These are phyloP conservation scores for Thelephora terrestris DNA, from an alignment of 1,284 basidiomycete species.

Conservation along the genomic window DNA sequence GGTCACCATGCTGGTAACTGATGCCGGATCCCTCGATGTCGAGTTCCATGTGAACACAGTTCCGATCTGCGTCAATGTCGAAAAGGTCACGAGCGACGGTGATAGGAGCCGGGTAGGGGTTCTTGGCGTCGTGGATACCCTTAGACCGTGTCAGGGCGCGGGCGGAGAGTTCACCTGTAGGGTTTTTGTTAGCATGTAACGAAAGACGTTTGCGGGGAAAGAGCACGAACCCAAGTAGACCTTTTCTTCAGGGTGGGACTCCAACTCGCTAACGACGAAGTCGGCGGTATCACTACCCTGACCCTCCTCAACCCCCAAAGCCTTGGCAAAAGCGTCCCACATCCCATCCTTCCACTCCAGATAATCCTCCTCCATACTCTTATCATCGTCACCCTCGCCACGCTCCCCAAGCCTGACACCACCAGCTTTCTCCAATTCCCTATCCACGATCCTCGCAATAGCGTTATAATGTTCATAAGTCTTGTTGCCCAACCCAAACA, in stretches of 20 bases:
- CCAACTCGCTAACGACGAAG: conserved; percentile 83
- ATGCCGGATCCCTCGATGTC: conserved; percentile 93
- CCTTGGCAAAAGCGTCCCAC: conserved; percentile 82
- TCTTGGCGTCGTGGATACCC: conserved; percentile 94
- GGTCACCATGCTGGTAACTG: conserved; percentile 98
- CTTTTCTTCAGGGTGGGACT: conserved; percentile 68
- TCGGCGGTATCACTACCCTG: conserved; percentile 93
- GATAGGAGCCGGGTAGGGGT: conserved; percentile 89
- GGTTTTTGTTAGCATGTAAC: not conserved
- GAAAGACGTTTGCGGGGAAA: conserved; percentile 1
- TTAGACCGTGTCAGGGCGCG: conserved; percentile 85
- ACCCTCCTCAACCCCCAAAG: conserved; percentile 89
- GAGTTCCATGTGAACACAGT: conserved; percentile 94
- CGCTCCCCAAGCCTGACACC: conserved; percentile 81
- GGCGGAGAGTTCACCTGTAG: conserved; percentile 70
- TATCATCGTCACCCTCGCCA: conserved; percentile 98
- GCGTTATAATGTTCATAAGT: conserved; percentile 96
- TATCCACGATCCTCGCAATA: conserved; percentile 77
- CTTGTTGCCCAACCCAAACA: conserved; percentile 92
- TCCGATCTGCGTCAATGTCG: conserved; percentile 63
- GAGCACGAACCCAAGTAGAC: conserved; percentile 71
- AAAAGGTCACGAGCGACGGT: conserved; percentile 78
- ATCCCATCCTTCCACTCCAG: conserved; percentile 98
- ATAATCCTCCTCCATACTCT: conserved; percentile 99
- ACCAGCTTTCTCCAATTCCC: conserved; percentile 69